These are phyloP conservation scores for Pneumocystis murina DNA, from an alignment of 1,139 yeast species.

Conservation along the genomic window DNA sequence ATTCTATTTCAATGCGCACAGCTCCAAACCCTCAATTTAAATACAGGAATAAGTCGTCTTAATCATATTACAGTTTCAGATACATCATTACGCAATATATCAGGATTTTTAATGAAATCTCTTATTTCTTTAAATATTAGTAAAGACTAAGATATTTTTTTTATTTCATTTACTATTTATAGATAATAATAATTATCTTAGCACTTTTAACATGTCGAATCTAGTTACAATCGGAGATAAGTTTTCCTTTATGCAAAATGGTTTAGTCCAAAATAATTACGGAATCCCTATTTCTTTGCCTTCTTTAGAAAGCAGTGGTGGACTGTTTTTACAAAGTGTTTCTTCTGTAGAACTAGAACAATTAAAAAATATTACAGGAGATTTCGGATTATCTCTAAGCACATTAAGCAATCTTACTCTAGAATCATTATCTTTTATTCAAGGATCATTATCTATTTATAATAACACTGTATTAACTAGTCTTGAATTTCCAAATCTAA, in stretches of 20 bases:
- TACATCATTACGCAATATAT: background rate
- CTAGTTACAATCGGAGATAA: background rate
- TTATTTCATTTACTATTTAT: background rate
- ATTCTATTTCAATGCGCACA: background rate
- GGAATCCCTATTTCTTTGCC: conserved; percentile 61
- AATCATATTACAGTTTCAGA: background rate
- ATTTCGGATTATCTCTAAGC: conserved; percentile 56
- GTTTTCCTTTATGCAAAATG: background rate
- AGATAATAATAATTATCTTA: background rate
- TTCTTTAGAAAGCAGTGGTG: conserved; percentile 65
- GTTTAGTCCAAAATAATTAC: conserved; percentile 41
- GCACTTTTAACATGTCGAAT: background rate
- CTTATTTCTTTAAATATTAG: background rate
- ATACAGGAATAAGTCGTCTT: background rate
- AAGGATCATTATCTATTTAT: conserved; percentile 65
- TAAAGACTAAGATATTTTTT: background rate
- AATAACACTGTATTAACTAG: conserved; percentile 59
- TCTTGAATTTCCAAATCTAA: conserved; percentile 55
- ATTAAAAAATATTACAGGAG: conserved; percentile 59
- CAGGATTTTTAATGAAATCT: background rate
- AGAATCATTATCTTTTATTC: conserved; percentile 28
- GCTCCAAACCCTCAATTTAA: background rate
- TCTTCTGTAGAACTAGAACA: conserved; percentile 54
- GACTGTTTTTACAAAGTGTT: conserved; percentile 68
- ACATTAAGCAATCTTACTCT: conserved; percentile 39